These are phyloP conservation scores for Sapria himalayana DNA, from an alignment of 345 rosid species.

Conservation along the genomic window DNA sequence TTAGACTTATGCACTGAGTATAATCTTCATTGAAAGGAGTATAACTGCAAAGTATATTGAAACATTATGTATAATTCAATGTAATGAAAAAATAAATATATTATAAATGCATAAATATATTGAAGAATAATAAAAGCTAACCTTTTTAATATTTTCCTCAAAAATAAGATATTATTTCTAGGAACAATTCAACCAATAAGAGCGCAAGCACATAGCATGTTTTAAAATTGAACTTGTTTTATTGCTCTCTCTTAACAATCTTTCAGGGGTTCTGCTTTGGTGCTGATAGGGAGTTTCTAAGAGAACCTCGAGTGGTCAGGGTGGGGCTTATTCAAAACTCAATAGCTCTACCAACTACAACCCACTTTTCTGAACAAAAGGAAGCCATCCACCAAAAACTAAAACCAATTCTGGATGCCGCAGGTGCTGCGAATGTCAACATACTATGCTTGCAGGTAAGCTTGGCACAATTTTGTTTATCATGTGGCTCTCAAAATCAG, in stretches of 20 bases:
- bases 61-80: too few relatives aligned
- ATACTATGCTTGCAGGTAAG: conserved; percentile 70
- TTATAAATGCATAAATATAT: background rate
- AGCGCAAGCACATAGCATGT: background rate
- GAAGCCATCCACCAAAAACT: conserved; percentile 44
- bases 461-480: background rate
- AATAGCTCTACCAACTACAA: conserved; percentile 61
- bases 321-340: conserved; percentile 88
- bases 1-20: too few relatives aligned
- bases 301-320: conserved; percentile 63
- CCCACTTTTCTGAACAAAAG: conserved; percentile 47
- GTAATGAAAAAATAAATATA: background rate
- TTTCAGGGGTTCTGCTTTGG: conserved; percentile 45
- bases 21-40: too few relatives aligned
- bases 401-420: conserved; percentile 58
- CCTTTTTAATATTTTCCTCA: background rate
- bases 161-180: too few relatives aligned
- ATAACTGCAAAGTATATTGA: too few relatives aligned
- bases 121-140: background rate
- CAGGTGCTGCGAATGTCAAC: conserved; percentile 81
- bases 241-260: conserved; percentile 1
- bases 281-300: conserved; percentile 51
- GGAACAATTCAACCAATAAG: too few relatives aligned
- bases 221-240: conserved; percentile 3
- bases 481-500: background rate